phyloP scores from a whole-genome alignment of 176 grass and related monocot species.

The Paspalum vaginatum region DNA sequence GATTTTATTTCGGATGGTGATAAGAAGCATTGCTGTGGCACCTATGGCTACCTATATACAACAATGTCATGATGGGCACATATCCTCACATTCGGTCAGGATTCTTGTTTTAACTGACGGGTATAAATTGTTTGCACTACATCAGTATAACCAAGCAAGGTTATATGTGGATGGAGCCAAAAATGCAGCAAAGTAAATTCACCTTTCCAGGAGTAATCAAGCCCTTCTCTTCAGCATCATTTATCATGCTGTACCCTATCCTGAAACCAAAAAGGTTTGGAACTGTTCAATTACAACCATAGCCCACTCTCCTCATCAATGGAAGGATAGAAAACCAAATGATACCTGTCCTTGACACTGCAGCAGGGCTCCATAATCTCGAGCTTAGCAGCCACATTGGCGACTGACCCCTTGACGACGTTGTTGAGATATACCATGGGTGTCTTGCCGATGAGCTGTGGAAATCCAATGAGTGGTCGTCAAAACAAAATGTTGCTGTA shows the following conservation, averaged over 20 bases:
- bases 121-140: neutral
- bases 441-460: slow-evolving; percentile 95
- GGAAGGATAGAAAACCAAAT: neutral
- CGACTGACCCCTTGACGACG: slow-evolving; percentile 74
- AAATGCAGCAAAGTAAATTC: neutral
- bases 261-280: slow-evolving; percentile 45
- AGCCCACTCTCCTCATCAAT: neutral
- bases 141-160: neutral
- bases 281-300: neutral
- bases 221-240: slow-evolving; percentile 79
- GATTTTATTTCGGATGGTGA: neutral
- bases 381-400: slow-evolving; percentile 88
- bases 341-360: slow-evolving; percentile 95
- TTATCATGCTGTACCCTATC: slow-evolving; percentile 94
- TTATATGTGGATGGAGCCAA: neutral
- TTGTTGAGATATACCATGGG: slow-evolving; percentile 98
- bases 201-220: slow-evolving; percentile 90
- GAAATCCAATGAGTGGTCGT: slow-evolving; percentile 2
- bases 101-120: neutral
- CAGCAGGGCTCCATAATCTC: slow-evolving; percentile 99
- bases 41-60: neutral
- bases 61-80: neutral
- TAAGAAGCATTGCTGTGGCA: neutral
- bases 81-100: neutral
- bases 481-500: neutral